Base-by-base conservation (phyloP, 257 asterid genomes). In the Fraxinus cuspidata region DNA sequence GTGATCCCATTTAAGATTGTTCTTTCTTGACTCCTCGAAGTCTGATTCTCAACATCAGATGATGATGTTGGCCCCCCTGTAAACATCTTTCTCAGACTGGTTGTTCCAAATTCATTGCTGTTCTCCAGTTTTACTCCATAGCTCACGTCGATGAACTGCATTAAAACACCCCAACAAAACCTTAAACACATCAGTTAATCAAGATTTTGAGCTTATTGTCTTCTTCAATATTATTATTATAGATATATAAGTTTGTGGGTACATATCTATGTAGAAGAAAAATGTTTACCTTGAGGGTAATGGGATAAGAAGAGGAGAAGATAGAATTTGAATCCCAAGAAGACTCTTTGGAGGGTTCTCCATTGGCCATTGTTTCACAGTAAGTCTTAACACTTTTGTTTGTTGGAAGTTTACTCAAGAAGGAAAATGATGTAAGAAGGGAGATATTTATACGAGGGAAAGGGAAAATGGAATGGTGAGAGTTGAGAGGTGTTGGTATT, bases 81-180 rank as follows among this genome's bases (percentile, higher is more conserved):
- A 53, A 94, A 79, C 80, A 86, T 71, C 40, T 71, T 87, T 25
- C 58, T 87, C 19, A 94, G 65, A 56, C 74, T 79, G 71, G 72
- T 38, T 42, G 75, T 74, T 53, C 85, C 74, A 23, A 86, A 83
- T 63, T 63, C 69, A 60, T 81, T 82, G 3, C 65, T 82, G 19
- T 73, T 60, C 28, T 92, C 94, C 83, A 87, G 18, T 83, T 90
- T 92, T 16, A 94, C 89, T 80, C 89, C 85, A 53, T 86, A 94
- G 7, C 89, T 77, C 25, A 94, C 91, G 82, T 94, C 97, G 78
- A 90, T 40, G 78, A 94, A 94, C 98, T 94, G 92, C 32, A 60
- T 60, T 18, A 60, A 51, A 51, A 38, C 25, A 51, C 63, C 23
- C 25, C 21, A 51, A 51, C 2, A 18, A 60, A 60, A 56, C 2